Evolutionary conservation across 2,329 filamentous ascomycete species (phyloP), one percentile per base, ranked within the genome.

Genomic region (Penicillium sp.): DNA sequence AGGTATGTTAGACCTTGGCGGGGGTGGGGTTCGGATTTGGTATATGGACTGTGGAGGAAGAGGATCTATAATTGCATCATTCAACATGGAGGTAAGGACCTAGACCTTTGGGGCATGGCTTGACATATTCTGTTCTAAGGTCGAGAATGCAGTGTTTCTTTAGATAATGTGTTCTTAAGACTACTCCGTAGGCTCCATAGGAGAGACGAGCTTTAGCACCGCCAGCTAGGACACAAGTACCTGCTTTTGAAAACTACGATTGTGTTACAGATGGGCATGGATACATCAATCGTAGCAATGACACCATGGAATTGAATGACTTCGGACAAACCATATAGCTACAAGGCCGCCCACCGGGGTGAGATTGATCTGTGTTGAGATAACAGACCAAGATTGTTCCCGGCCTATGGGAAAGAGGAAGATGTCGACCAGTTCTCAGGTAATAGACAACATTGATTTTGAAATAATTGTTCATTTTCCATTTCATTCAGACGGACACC

Each of bases 401-500:
- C 10, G 46, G 39, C 46, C 38, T 29, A 55, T 19, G 23, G 19
- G 29, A 34, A 25, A 34, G 29, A 52, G 7, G 29, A n/a, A 36
- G 11, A 53, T 52, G 21, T 43, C 36, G 49, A 44, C 52, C 49
- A 33, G n/a, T 49, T 49, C 16, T 48, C 44, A 45, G 54, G 46
- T 34, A 53, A 52, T 29, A 58, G 50, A 54, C 50, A 57, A 54
- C 50, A 47, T 57, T 47, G 41, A 53, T 57, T 57, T 57, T 57
- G 54, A 65, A 65, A 66, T 69, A 70, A 68, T 69, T 68, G 68
- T 72, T 72, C 69, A 71, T 72, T 73, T 73, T 75, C 69, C 70
- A 69, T 73, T 73, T 74, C 72, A 75, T 75, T 72, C 67, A 72
- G 69, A 66, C 60, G 65, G 71, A 68, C 67, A 67, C 72, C 72